Percentiles rank a stretch among this genome's conserved stretches.
Evolutionary conservation across 2,329 filamentous ascomycete species (phyloP).

Genomic region (Colletotrichum truncatum): DNA sequence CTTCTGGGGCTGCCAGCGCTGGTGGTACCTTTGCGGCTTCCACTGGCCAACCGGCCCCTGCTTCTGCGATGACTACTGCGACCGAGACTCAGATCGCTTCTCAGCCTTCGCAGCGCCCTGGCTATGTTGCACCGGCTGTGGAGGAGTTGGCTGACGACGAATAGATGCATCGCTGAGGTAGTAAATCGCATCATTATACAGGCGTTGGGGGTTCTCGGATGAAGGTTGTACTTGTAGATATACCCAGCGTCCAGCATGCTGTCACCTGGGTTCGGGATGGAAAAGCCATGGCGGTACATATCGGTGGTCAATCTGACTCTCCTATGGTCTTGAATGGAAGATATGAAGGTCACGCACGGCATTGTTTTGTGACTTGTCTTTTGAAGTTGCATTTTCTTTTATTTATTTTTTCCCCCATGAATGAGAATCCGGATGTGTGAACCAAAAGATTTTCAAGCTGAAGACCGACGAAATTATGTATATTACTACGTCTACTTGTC

Average conservation of each 20-base stretch:
- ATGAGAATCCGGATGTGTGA: too few species aligned
- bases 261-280: constrained; percentile 1
- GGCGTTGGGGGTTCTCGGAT: constrained; percentile 23
- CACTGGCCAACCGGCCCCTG: constrained; percentile 61
- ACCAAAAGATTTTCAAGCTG: too few species aligned
- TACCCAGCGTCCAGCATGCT: constrained; percentile 9
- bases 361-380: too few species aligned
- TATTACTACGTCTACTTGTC: background rate
- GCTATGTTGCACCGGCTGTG: constrained; percentile 61
- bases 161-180: constrained; percentile 36
- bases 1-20: constrained; percentile 43
- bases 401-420: too few species aligned
- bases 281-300: background rate
- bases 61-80: constrained; percentile 64
- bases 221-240: constrained; percentile 20
- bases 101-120: constrained; percentile 46
- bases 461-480: background rate
- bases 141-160: constrained; percentile 63
- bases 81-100: constrained; percentile 64
- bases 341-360: background rate
- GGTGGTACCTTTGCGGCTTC: constrained; percentile 59
- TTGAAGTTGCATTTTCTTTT: background rate
- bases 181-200: constrained; percentile 21
- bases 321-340: background rate
- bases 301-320: background rate